Evolutionary conservation across 805 yeast genomes (phyloP).

Genomic region (Komagataella pseudopastoris): DNA sequence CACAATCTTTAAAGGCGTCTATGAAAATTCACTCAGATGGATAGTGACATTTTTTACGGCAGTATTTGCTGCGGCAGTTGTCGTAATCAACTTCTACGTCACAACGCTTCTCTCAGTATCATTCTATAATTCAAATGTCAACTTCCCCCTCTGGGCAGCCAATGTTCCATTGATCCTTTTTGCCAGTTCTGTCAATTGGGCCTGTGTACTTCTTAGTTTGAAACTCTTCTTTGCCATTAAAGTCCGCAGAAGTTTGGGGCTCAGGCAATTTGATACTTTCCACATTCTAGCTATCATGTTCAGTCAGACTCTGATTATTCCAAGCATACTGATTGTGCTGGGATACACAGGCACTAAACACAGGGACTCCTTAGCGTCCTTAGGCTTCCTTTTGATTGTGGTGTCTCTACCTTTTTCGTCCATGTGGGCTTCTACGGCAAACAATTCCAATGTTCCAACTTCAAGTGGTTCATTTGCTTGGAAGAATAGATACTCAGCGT

Average conservation of each 20-base stretch:
- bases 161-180: conserved; percentile 50
- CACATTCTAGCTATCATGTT: conserved; percentile 75
- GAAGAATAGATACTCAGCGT: not conserved
- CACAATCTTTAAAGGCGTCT: conserved; percentile 44
- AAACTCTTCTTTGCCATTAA: conserved; percentile 60
- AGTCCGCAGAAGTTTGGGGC: conserved; percentile 64
- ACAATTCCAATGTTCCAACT: conserved; percentile 29
- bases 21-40: not conserved
- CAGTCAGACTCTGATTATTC: conserved; percentile 68
- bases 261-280: conserved; percentile 70
- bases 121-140: conserved; percentile 7
- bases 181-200: conserved; percentile 51
- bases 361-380: conserved; percentile 27
- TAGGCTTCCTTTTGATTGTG: conserved; percentile 51
- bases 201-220: conserved; percentile 43
- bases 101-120: conserved; percentile 4
- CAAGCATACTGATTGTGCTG: conserved; percentile 53
- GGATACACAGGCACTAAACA: conserved; percentile 16
- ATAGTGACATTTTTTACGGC: conserved; percentile 32
- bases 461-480: conserved; percentile 14
- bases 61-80: conserved; percentile 41
- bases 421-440: conserved; percentile 75
- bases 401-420: conserved; percentile 72
- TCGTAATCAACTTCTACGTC: conserved; percentile 26
- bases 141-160: conserved; percentile 22